These are phyloP conservation scores for Sporothrix phasma DNA, from an alignment of 2,329 filamentous ascomycete genomes.

Conservation along the genomic window DNA sequence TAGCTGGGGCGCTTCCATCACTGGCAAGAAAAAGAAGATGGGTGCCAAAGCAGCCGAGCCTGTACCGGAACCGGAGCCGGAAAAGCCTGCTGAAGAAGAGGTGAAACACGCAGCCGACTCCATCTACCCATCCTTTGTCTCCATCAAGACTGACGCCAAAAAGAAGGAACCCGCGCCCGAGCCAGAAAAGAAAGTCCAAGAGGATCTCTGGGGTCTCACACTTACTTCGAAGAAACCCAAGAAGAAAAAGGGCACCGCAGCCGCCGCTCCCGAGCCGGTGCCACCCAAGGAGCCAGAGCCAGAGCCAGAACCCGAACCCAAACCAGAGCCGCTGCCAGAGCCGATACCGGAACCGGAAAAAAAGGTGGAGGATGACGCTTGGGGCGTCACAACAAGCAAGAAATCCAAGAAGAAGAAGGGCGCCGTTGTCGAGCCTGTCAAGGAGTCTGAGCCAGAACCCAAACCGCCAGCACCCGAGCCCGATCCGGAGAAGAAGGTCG, in stretches of 20 bases:
- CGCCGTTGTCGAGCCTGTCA: constrained; percentile 4
- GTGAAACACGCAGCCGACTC: constrained; percentile 18
- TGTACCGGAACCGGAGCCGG: constrained; percentile 4
- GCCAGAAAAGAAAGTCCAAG: constrained; percentile 10
- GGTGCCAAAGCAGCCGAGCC: constrained; percentile 2
- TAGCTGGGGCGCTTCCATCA: constrained; percentile 22
- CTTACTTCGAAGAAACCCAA: constrained; percentile 19
- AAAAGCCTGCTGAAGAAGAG: constrained; percentile 10
- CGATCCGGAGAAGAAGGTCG: constrained; percentile 15
- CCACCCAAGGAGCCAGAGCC: constrained; percentile 17
- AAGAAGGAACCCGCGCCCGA: constrained; percentile 15
- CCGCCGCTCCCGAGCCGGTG: constrained; percentile 19
- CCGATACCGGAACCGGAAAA: constrained; percentile 16
- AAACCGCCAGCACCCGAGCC: constrained; percentile 11
- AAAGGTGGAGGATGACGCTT: constrained; percentile 16
- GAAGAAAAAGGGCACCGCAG: constrained; percentile 17
- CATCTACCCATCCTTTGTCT: constrained; percentile 24
- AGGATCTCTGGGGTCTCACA: constrained; percentile 13
- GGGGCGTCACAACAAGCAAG: constrained; percentile 18
- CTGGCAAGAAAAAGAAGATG: constrained; percentile 23
- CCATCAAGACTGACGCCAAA: constrained; percentile 29
- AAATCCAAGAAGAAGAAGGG: constrained; percentile 24
- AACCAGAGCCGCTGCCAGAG: constrained; percentile 14
- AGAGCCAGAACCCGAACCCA: constrained; percentile 12
- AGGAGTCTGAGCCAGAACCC: neutral